Conservation (phyloP, 2,329 filamentous ascomycete species). For the Leptographium procerum region DNA sequence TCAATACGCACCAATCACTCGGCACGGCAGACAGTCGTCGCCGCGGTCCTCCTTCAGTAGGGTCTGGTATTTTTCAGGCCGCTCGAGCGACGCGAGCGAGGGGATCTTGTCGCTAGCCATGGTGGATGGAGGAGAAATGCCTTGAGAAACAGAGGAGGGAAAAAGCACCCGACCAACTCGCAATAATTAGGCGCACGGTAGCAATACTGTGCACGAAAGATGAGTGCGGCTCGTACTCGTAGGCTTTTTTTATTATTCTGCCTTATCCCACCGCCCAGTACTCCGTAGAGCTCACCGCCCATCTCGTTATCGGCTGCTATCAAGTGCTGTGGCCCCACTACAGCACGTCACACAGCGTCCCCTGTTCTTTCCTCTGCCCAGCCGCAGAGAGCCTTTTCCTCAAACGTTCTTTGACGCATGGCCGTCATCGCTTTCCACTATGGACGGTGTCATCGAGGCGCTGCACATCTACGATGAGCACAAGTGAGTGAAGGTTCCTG, state of each 20-base stretch:
- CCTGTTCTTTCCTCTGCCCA: background rate
- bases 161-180: too few species aligned
- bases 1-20: constrained; percentile 50
- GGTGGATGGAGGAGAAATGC: constrained; percentile 1
- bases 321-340: background rate
- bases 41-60: constrained; percentile 43
- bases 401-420: too few species aligned
- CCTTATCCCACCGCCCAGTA: background rate
- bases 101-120: constrained; percentile 39
- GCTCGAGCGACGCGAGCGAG: constrained; percentile 42
- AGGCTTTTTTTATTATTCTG: background rate
- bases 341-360: background rate
- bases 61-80: constrained; percentile 49
- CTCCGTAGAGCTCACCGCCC: too few species aligned
- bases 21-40: constrained; percentile 61
- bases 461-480: constrained; percentile 95
- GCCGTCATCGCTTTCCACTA: constrained; percentile 40
- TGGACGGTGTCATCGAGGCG: constrained; percentile 85
- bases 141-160: too few species aligned
- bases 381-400: too few species aligned
- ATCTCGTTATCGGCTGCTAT: background rate
- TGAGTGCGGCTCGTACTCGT: too few species aligned
- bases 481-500: too few species aligned
- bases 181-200: background rate
- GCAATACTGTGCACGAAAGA: background rate